Evolutionary conservation across 2,329 filamentous ascomycete species (phyloP).

Genomic region (Colletotrichum sp.): DNA sequence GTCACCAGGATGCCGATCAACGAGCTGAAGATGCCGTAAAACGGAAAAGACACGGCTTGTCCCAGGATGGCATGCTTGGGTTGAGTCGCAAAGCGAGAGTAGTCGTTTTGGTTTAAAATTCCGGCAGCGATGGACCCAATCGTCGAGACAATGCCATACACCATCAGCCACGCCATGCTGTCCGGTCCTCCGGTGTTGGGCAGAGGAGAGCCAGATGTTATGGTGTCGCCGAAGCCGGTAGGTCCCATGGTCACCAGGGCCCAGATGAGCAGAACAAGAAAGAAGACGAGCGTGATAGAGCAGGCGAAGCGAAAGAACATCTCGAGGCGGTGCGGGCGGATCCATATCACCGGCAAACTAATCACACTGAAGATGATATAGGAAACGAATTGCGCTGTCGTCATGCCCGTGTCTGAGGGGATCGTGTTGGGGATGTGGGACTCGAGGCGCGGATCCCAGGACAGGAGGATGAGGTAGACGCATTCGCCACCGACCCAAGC

Average conservation of each 20-base stretch:
- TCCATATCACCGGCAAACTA: slow-evolving; percentile 48
- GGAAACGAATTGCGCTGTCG: slow-evolving; percentile 45
- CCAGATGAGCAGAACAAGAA: slow-evolving; percentile 47
- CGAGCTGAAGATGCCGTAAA: slow-evolving; percentile 38
- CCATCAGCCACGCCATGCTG: slow-evolving; percentile 40
- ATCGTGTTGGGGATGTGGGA: slow-evolving; percentile 46
- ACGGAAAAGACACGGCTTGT: slow-evolving; percentile 37
- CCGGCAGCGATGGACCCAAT: slow-evolving; percentile 42
- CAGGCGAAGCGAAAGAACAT: slow-evolving; percentile 46
- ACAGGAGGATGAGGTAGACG: slow-evolving; percentile 48
- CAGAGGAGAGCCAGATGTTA: slow-evolving; percentile 23
- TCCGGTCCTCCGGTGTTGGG: slow-evolving; percentile 30
- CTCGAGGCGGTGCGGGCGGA: slow-evolving; percentile 47
- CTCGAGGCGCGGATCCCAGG: slow-evolving; percentile 48
- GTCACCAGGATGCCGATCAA: slow-evolving; percentile 46
- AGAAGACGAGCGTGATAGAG: slow-evolving; percentile 43
- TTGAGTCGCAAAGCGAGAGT: slow-evolving; percentile 36
- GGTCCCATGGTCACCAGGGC: slow-evolving; percentile 46
- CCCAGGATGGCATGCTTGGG: slow-evolving; percentile 38
- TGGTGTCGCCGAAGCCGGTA: slow-evolving; percentile 40
- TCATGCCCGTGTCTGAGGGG: slow-evolving; percentile 44
- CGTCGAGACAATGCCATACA: slow-evolving; percentile 40
- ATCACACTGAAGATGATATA: slow-evolving; percentile 50
- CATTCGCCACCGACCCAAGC: slow-evolving; percentile 52
- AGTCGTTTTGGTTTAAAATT: slow-evolving; percentile 44